Base-by-base conservation (phyloP, 73 alveolate genomes). In the Breviolum minutum region DNA sequence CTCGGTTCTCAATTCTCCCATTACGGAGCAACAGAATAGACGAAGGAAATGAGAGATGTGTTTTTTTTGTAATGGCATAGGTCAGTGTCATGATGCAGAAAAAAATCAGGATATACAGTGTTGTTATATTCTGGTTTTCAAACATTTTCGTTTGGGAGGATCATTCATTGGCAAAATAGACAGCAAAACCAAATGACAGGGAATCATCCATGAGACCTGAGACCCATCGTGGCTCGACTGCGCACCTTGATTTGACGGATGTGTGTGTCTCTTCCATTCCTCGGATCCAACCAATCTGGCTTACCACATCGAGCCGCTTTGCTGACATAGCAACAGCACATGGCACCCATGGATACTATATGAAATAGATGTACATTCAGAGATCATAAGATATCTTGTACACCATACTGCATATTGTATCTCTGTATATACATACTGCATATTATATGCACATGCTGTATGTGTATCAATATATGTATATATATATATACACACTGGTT, bases 241-340 rank as follows among this genome's bases (percentile, higher is more conserved):
- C 26, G 48, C 12, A 54, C 97, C 97, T 91, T 71, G 90, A 91
- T 91, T 71, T 91, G 97, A 16, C 97, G 97, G 66, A 91, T 70
- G 79, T 91, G 97, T 10, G 97, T 91, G 22, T 91, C 97, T 60
- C 97, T 77, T 54, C 97, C 97, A 64, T 74, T 91, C 95, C 95
- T 88, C 16, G 32, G 94, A 27, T 60, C 30, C 71, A 29, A 76
- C 32, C 16, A 22, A 48, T 11, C 17, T 66, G 74, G 74, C 11
- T 13, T 17, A 66, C 17, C 24, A 17, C 74, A 17, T 17, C 17
- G 17, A 13, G 74, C 24, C 74, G 24, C 17, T 17, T 13, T 17
- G 77, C 17, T 22, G 77, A 68, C 17, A 68, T 14, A 22, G n/a
- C 77, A 68, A 68, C 77, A 14, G 77, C 24, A 17, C 2, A 14